Evolutionary conservation across 2,329 filamentous ascomycete genomes (phyloP).

Genomic region (Cryphonectria parasitica): DNA sequence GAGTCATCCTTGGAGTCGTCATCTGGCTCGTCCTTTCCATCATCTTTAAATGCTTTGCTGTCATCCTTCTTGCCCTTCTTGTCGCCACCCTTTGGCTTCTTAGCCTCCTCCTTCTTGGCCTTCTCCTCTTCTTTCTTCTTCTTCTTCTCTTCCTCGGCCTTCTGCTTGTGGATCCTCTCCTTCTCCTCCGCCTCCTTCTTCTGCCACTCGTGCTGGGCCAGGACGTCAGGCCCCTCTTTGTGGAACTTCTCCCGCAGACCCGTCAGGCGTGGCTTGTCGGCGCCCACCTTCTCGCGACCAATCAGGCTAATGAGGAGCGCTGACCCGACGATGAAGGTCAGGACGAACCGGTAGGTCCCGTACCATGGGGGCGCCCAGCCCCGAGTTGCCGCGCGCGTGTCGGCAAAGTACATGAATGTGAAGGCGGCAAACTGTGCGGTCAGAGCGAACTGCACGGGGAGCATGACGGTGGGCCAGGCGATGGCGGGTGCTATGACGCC

Average conservation of each 20-base stretch:
- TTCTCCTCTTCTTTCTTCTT: conserved; percentile 42
- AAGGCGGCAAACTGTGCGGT: conserved; percentile 87
- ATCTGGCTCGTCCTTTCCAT: conserved; percentile 22
- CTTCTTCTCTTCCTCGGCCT: conserved; percentile 45
- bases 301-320: conserved; percentile 82
- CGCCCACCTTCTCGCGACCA: conserved; percentile 75
- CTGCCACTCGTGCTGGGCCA: conserved; percentile 49
- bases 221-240: conserved; percentile 37
- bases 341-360: conserved; percentile 83
- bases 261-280: conserved; percentile 40
- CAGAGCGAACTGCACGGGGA: conserved; percentile 83
- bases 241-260: conserved; percentile 45
- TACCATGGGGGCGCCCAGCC: conserved; percentile 91
- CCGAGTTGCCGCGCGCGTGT: conserved; percentile 70
- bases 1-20: conserved; percentile 19
- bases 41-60: conserved; percentile 16
- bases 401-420: conserved; percentile 82
- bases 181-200: conserved; percentile 49
- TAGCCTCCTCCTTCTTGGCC: conserved; percentile 33
- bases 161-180: conserved; percentile 42
- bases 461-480: conserved; percentile 86
- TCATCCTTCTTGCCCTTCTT: conserved; percentile 35
- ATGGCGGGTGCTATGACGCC: conserved; percentile 78
- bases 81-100: conserved; percentile 22
- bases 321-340: conserved; percentile 86